Base-by-base conservation (phyloP, 1,284 basidiomycete genomes). In the Tilletia indica region DNA sequence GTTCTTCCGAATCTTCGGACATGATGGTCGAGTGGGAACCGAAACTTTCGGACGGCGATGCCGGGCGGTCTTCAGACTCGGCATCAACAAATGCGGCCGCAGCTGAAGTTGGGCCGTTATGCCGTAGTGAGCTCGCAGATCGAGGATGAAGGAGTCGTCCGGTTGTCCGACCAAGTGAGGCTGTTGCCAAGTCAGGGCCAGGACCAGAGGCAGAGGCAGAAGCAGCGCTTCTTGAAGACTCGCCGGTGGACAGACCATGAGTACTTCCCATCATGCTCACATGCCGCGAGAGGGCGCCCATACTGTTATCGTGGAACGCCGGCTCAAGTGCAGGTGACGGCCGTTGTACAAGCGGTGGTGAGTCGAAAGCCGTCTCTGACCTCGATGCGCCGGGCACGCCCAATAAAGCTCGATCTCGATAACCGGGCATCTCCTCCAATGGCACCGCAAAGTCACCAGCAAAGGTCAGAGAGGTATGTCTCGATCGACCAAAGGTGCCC, bases 1-100 rank as follows among this genome's bases (percentile, higher is more conserved):
- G 56, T 64, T 80, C 78, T 36, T 79, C 78, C 9, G 74, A 77
- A 54, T 79, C 78, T 12, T 77, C 74, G 8, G 71, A 67, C 21
- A 48, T 34, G 34, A 64, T 38, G 34, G 61, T 64, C 31, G 61
- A 64, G 14, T 64, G 61, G 8, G 61, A 64, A 34, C 14, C 61
- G 34, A 16, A 36, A 36, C 61, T 64, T 34, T 34, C 61, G 12
- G 36, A 38, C 31, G 61, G 34, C 36, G 61, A 64, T 34, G 12
- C 61, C 0, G 36, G 61, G 39, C 51, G 11, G 8, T 9, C 51
- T 45, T 45, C 42, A 14, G 42, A 8, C 14, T 45, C 42, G 42
- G 42, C 42, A 9, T 45, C 42, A 3, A 14, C 3, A 3, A 45
- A 45, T 1, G 42, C 25, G 58, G 58, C 8, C 58, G n/a, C 12